Conservation (phyloP, 345 rosid genomes). For the Eucalyptus pumila region DNA sequence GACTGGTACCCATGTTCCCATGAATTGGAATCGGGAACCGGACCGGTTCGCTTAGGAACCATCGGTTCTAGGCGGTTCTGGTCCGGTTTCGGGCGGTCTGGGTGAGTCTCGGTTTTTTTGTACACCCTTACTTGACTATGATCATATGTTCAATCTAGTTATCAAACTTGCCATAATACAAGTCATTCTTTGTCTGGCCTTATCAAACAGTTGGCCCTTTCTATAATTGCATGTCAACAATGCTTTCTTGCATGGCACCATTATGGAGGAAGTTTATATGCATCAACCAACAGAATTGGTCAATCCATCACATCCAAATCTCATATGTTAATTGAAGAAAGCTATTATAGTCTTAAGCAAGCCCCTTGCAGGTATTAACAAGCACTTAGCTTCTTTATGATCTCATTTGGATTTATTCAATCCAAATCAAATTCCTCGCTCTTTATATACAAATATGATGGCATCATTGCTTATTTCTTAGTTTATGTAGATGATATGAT, state of each 20-base stretch:
- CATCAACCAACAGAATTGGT: background rate
- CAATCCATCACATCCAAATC: background rate
- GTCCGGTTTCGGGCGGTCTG: fast-evolving
- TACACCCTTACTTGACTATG: background rate
- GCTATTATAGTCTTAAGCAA: background rate
- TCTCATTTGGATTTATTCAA: background rate
- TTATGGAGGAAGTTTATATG: background rate
- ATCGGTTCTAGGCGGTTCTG: too few species aligned
- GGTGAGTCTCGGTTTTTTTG: too few species aligned
- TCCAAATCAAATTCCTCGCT: background rate
- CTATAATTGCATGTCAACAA: background rate
- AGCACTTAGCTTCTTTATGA: background rate
- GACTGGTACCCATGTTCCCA: too few species aligned
- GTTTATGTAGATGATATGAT: background rate
- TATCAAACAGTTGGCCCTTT: background rate
- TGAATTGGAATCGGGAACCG: fast-evolving
- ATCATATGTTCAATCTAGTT: background rate
- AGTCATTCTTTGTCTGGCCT: background rate
- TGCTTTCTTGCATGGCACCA: background rate
- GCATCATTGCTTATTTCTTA: background rate
- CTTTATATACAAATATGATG: background rate
- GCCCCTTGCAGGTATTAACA: background rate
- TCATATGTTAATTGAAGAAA: too few species aligned
- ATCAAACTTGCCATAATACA: background rate
- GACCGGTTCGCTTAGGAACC: too few species aligned